Conservation (phyloP, 2,329 filamentous ascomycete genomes). For the Ophiostoma perfectum region DNA sequence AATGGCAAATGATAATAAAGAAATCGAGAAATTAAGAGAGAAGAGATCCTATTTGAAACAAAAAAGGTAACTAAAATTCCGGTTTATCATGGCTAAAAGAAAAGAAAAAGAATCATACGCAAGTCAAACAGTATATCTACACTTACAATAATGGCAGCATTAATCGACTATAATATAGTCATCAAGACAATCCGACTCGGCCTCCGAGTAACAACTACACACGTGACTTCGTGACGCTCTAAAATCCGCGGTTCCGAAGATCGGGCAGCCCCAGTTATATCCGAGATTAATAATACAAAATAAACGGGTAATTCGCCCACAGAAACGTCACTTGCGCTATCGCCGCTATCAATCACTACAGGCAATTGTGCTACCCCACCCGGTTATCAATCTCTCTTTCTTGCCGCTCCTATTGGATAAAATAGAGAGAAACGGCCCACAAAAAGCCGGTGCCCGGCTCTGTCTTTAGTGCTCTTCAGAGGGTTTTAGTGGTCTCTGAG, state of each 20-base stretch:
- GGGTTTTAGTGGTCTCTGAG: slow-evolving; percentile 5
- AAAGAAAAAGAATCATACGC: too few species aligned
- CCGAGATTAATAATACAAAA: slow-evolving; percentile 18
- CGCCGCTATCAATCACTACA: neutral
- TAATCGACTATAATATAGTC: too few species aligned
- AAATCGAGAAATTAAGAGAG: too few species aligned
- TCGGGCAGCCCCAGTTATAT: slow-evolving; percentile 20
- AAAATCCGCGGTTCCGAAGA: slow-evolving; percentile 25
- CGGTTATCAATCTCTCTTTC: slow-evolving; percentile 18
- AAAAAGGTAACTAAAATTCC: too few species aligned
- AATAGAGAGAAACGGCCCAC: neutral
- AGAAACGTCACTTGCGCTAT: neutral
- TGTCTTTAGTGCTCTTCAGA: neutral
- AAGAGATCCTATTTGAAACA: too few species aligned
- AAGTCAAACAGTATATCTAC: too few species aligned
- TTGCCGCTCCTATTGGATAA: slow-evolving; percentile 10
- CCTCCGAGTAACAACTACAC: neutral
- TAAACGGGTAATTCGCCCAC: neutral
- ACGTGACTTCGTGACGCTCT: slow-evolving; percentile 8
- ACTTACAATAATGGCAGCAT: too few species aligned
- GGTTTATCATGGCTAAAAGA: too few species aligned
- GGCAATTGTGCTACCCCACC: neutral
- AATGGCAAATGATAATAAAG: too few species aligned
- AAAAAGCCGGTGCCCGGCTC: too few species aligned
- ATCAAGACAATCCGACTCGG: too few species aligned